Base-by-base conservation (phyloP, 345 rosid genomes). In the Linum usitatissimum region DNA sequence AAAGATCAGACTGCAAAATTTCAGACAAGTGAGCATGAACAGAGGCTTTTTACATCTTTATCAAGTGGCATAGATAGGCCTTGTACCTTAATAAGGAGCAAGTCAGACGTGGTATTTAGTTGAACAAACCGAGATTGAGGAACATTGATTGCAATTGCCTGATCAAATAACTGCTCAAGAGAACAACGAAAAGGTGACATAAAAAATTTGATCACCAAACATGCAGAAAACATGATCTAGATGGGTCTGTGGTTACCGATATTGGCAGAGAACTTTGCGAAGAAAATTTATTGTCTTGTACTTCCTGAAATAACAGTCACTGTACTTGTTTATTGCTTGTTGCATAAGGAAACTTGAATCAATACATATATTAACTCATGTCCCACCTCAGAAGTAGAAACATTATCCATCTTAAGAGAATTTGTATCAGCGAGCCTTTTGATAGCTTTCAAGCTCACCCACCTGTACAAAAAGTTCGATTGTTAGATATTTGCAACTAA, bases 1-100 rank as follows among this genome's bases (percentile, higher is more conserved):
- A 84, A 36, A 84, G 64, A 73, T 84, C 84, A 3, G 90, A 85
- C 90, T 85, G 90, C 75, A 78, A 55, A 64, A 66, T 68, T 6
- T 19, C 53, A 70, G 19, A 61, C 63, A 5, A 58, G 21, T 15
- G 30, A 9, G 38, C 54, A 30, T 3, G 9, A 64, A 30, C 60
- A 60, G 17, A 61, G 19, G 34, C 63, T 68, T 17, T 39, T 30
- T 36, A n/a, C 19, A n/a, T 53, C 54, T 21, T 64, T 18, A 64
- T 48, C 59, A 66, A 34, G 21, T 55, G 62, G 39, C 28, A 20
- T 1, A 56, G 56, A 51, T 30, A 57, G 39, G 2, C 2, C 39
- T 14, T 18, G n/a, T 69, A 85, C 90, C 90, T 74, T 79, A 21
- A 82, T 72, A 68, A 78, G 78, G 62, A 85, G 81, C 18, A 85